Conservation (phyloP, 2,329 filamentous ascomycete species). For the Aspergillus costaricaensis region DNA sequence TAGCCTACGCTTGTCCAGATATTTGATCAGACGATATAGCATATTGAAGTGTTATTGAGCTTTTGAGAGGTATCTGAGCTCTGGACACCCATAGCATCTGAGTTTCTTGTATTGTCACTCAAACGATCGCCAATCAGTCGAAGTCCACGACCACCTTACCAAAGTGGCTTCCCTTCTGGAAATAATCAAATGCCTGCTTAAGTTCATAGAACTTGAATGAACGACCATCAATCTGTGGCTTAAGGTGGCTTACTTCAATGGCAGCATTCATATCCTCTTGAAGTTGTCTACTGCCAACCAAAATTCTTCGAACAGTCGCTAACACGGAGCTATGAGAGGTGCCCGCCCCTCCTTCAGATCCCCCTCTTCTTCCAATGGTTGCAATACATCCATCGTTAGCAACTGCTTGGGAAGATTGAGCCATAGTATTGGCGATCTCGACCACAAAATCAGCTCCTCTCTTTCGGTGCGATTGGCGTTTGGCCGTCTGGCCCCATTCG, state of each 20-base stretch:
- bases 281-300: constrained; percentile 1
- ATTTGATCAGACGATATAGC: too few species aligned
- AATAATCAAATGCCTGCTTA: constrained; percentile 2
- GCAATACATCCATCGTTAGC: background rate
- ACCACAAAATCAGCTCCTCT: background rate
- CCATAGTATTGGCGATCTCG: constrained; percentile 5
- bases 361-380: background rate
- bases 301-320: background rate
- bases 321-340: background rate
- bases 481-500: constrained; percentile 61
- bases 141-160: constrained; percentile 9
- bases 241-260: background rate
- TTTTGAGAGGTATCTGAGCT: too few species aligned
- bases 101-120: too few species aligned
- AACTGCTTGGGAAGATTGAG: background rate
- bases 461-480: constrained; percentile 58
- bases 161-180: constrained; percentile 2
- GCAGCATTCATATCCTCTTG: constrained; percentile 7
- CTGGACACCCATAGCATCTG: too few species aligned
- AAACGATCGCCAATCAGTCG: background rate
- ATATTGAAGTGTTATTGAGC: too few species aligned
- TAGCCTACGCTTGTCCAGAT: too few species aligned
- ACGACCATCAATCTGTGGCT: background rate
- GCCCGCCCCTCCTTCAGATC: background rate
- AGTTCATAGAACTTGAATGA: background rate